Evolutionary conservation across 2,329 filamentous ascomycete species (phyloP), one percentile per base, ranked within the genome.

Genomic region (Teratosphaeria viscida): DNA sequence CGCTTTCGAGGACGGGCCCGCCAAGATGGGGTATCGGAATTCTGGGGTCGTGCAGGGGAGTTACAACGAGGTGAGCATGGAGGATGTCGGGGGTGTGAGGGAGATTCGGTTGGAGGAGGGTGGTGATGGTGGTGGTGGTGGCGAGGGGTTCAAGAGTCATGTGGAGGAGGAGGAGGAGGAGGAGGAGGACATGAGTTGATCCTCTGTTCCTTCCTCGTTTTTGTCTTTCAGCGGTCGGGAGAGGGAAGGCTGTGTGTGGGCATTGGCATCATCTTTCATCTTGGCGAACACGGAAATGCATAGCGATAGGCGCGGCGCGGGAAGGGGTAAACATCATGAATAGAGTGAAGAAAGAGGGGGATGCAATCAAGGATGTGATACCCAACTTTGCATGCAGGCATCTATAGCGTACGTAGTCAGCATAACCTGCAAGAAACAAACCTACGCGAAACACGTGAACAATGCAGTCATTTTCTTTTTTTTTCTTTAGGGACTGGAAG

Each of bases 1-100:
- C 27, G 60, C 47, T 32, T n/a, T 37, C n/a, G 54, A 55, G 39
- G 29, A 57, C 32, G 60, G 57, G 57, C 55, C 53, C 54, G 23
- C 10, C 16, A 57, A 59, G 57, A 57, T 54, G 60, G 57, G 23
- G 23, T 23, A 23, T 23, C 23, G 19, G 16, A 14, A 14, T 10
- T 39, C 11, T 11, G 5, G 8, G 8, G 35, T 3, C n/a, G 53
- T 37, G 27, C 54, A 39, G 27, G 53, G 53, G 39, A 32, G 23
- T 14, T 34, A 39, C 6, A 54, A 23, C n/a, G 55, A 49, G 55
- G 14, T 37, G 53, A 43, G 37, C 7, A 49, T 43, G 23, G 55
- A 35, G 54, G 29, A 54, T 56, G 39, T 37, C 35, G 59, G 56
- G 56, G 29, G 11, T 4, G 27, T 26, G 56, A 58, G 55, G 59